These are phyloP conservation scores for Trichophaea hybrida DNA, from an alignment of 2,329 filamentous ascomycete species.

Conservation along the genomic window DNA sequence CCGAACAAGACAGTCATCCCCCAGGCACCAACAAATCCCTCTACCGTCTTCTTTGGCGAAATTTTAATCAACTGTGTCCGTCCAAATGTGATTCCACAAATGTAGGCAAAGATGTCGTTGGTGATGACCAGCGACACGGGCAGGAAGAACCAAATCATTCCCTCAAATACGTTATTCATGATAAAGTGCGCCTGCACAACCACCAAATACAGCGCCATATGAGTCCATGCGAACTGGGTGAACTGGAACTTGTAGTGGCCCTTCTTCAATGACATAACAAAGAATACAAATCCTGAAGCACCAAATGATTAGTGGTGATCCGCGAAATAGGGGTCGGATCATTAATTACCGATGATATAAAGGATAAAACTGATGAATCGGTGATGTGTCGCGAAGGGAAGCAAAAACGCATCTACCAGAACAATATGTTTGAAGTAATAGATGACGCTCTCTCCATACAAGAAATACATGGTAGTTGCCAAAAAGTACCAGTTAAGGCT, in stretches of 20 bases:
- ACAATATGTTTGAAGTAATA: constrained; percentile 99
- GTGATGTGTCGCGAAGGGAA: constrained; percentile 91
- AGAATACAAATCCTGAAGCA: constrained; percentile 78
- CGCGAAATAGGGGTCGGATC: background rate
- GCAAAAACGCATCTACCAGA: constrained; percentile 78
- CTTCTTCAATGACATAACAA: constrained; percentile 84
- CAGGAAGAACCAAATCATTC: constrained; percentile 99
- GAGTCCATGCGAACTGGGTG: constrained; percentile 97
- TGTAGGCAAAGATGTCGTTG: constrained; percentile 96
- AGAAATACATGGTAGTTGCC: constrained; percentile 97
- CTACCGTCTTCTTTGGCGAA: constrained; percentile 97
- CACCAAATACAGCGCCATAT: constrained; percentile 96
- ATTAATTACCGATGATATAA: constrained; percentile 76
- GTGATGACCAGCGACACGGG: constrained; percentile 90
- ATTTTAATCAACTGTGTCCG: constrained; percentile 94
- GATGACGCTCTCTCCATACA: constrained; percentile 97
- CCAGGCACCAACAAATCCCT: constrained; percentile 94
- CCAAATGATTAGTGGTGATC: background rate
- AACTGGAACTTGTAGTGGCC: constrained; percentile 98
- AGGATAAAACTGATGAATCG: constrained; percentile 97
- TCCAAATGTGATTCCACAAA: constrained; percentile 93
- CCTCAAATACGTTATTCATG: constrained; percentile 99
- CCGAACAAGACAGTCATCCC: constrained; percentile 84
- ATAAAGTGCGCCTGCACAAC: constrained; percentile 97
- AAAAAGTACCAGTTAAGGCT: constrained; percentile 98